A percentile compares a stretch with the other conserved stretches of the same genome.
phyloP scores from a whole-genome alignment of 495 filamentous ascomycete species.

The Lepidopterella palustris region DNA sequence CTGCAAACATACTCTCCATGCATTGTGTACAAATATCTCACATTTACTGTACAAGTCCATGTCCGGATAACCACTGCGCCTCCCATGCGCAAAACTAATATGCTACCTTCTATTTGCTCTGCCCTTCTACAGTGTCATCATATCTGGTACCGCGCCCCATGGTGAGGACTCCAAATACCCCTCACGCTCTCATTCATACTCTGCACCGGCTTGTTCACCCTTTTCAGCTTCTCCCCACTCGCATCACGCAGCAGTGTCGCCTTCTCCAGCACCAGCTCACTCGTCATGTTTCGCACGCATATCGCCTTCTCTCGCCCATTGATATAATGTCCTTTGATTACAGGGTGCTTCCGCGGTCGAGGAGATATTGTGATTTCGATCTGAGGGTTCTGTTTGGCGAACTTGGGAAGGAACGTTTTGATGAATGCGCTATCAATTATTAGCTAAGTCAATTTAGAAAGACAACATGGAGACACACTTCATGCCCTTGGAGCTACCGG shows the following conservation, averaged over 20 bases:
- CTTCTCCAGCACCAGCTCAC: slow-evolving; percentile 75
- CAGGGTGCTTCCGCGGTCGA: slow-evolving; percentile 76
- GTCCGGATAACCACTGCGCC: background rate
- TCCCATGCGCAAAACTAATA: slow-evolving; percentile 2
- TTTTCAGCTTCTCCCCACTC: slow-evolving; percentile 79
- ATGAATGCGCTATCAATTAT: slow-evolving; percentile 61
- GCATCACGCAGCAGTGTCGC: slow-evolving; percentile 70
- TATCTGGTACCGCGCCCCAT: slow-evolving; percentile 48
- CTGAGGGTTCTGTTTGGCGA: slow-evolving; percentile 74
- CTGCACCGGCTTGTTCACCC: slow-evolving; percentile 69
- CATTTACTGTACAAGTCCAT: slow-evolving; percentile 2
- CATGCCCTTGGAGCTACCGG: slow-evolving; percentile 88
- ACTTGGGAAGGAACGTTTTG: slow-evolving; percentile 61
- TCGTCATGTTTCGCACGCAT: slow-evolving; percentile 80
- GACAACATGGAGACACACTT: slow-evolving; percentile 54
- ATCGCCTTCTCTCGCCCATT: slow-evolving; percentile 82
- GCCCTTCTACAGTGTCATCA: background rate
- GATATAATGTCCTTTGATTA: slow-evolving; percentile 81
- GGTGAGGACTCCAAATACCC: slow-evolving; percentile 91
- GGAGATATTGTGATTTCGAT: slow-evolving; percentile 89
- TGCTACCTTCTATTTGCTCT: background rate
- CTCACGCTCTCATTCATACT: slow-evolving; percentile 89
- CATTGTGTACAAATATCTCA: slow-evolving; percentile 2
- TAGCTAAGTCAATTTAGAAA: slow-evolving; percentile 1
- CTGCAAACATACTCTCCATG: background rate